A percentile compares a stretch with the other conserved stretches of the same genome.
phyloP scores from a whole-genome alignment of 179 eudicot species.

The Drosera spatulata region DNA sequence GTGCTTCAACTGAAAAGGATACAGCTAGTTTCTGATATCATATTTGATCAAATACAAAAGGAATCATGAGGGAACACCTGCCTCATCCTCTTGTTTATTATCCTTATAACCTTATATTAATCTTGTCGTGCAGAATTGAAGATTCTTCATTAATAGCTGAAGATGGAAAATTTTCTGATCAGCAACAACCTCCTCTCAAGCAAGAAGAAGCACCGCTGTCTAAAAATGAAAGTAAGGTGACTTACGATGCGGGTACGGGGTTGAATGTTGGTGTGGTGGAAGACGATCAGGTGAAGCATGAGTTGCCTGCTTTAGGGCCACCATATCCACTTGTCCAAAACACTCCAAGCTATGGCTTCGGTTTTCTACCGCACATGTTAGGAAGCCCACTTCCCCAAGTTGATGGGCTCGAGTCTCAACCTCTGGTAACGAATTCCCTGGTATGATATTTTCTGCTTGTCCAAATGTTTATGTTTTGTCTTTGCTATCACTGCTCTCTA shows the following conservation, averaged over 20 bases:
- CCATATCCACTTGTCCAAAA: slow-evolving; percentile 39
- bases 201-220: slow-evolving; percentile 15
- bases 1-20: neutral
- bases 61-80: neutral
- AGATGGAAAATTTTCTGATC: slow-evolving; percentile 20
- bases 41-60: neutral
- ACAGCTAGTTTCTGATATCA: neutral
- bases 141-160: slow-evolving; percentile 20
- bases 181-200: slow-evolving; percentile 18
- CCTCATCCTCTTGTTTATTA: neutral
- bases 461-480: too few relatives aligned
- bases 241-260: neutral
- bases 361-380: slow-evolving; percentile 34
- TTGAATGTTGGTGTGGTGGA: slow-evolving; percentile 5
- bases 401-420: slow-evolving; percentile 45
- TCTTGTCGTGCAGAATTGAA: slow-evolving; percentile 30
- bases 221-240: slow-evolving; percentile 9
- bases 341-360: slow-evolving; percentile 19
- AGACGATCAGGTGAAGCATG: slow-evolving; percentile 38
- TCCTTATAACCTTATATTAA: neutral
- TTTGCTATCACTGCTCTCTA: neutral
- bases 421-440: slow-evolving; percentile 19
- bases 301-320: slow-evolving; percentile 31
- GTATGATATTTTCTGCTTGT: slow-evolving; percentile 8
- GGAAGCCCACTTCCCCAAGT: slow-evolving; percentile 31